Conservation (phyloP, 2,329 filamentous ascomycete genomes). For the Fusarium udum region DNA sequence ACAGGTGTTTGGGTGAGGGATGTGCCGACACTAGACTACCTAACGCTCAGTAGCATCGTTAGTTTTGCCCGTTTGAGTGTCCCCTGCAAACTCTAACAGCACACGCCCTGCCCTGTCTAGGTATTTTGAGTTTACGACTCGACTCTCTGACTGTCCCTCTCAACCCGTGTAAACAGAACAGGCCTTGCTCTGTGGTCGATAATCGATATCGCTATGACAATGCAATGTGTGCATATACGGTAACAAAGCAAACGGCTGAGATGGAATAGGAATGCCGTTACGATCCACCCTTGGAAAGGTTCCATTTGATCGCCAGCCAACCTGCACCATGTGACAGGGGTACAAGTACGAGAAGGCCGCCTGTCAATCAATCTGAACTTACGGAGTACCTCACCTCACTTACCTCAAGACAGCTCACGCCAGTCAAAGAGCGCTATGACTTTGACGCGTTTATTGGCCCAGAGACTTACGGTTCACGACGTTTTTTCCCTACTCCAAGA, state of each 20-base stretch:
- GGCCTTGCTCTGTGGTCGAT: background rate
- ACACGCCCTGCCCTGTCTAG: background rate
- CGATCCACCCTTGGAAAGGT: background rate
- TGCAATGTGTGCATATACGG: background rate
- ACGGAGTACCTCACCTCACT: conserved; percentile 2
- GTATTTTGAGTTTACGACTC: background rate
- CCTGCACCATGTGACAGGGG: conserved; percentile 14
- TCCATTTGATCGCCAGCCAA: conserved; percentile 12
- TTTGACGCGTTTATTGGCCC: background rate
- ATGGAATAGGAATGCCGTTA: background rate
- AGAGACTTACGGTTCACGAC: background rate
- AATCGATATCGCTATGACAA: conserved; percentile 1
- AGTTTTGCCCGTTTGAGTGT: background rate
- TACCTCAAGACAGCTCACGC: background rate
- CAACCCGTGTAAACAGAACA: too few relatives aligned
- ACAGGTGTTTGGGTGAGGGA: conserved; percentile 21
- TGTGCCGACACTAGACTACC: conserved; percentile 17
- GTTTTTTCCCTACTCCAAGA: background rate
- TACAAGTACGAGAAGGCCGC: background rate
- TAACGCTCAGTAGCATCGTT: background rate
- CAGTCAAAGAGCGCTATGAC: conserved; percentile 15
- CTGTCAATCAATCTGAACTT: background rate
- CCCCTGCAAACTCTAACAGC: conserved; percentile 15
- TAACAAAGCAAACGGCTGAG: background rate
- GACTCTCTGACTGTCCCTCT: background rate